Conservation (phyloP, 805 yeast species). For the Grigorovia transvaalensis region DNA sequence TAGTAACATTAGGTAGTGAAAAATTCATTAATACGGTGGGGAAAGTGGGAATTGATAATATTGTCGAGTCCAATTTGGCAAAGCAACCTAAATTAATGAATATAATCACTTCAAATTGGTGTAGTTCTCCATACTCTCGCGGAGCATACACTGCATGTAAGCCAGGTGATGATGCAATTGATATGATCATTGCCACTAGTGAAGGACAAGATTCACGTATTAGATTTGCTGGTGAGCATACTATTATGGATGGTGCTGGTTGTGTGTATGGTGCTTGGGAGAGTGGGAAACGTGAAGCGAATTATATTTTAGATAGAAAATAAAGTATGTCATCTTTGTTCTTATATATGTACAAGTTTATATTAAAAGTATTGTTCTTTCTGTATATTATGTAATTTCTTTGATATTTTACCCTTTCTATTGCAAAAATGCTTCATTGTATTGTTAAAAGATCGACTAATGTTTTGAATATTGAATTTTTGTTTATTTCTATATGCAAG, state of each 20-base stretch:
- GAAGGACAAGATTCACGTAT: slow-evolving; percentile 45
- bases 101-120: slow-evolving; percentile 59
- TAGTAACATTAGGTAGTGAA: slow-evolving; percentile 9
- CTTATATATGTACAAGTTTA: background rate
- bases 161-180: slow-evolving; percentile 61
- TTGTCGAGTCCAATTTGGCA: too few species aligned
- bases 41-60: background rate
- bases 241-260: slow-evolving; percentile 77
- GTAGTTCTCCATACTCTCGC: slow-evolving; percentile 60
- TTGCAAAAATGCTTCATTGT: too few species aligned
- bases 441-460: too few species aligned
- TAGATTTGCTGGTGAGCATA: slow-evolving; percentile 88
- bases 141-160: slow-evolving; percentile 75
- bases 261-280: slow-evolving; percentile 87
- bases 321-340: background rate
- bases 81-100: slow-evolving; percentile 31
- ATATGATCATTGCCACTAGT: slow-evolving; percentile 47
- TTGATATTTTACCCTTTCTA: too few species aligned
- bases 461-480: too few species aligned
- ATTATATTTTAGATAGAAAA: slow-evolving; percentile 21
- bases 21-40: slow-evolving; percentile 5
- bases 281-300: slow-evolving; percentile 57
- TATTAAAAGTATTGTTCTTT: background rate
- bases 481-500: too few species aligned
- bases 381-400: too few species aligned